Evolutionary conservation across 2,329 filamentous ascomycete species (phyloP).

Genomic region (Eutypa lata): DNA sequence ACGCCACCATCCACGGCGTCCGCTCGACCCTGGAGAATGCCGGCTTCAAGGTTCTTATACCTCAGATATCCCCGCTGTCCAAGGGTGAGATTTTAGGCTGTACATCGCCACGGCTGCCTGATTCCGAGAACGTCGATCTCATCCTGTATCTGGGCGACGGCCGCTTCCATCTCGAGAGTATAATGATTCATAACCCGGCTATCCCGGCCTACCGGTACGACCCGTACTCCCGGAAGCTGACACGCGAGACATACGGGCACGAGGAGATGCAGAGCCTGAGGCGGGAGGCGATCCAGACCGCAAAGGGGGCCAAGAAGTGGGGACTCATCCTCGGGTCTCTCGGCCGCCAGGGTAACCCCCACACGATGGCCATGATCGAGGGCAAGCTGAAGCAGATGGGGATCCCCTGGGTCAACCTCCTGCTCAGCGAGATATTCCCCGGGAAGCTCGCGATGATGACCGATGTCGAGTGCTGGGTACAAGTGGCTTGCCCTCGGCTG

Average conservation of each 20-base stretch:
- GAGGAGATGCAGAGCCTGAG: conserved; percentile 84
- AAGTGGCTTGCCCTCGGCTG: conserved; percentile 92
- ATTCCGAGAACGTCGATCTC: conserved; percentile 56
- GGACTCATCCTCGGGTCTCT: conserved; percentile 91
- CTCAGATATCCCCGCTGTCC: conserved; percentile 87
- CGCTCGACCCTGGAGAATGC: conserved; percentile 73
- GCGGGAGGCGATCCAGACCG: conserved; percentile 70
- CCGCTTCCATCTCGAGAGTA: conserved; percentile 77
- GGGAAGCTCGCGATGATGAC: conserved; percentile 90
- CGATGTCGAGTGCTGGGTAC: conserved; percentile 97
- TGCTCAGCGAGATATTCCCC: conserved; percentile 94
- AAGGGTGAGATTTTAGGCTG: conserved; percentile 98
- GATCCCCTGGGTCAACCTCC: conserved; percentile 78
- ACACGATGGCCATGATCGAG: conserved; percentile 87
- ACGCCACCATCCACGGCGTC: conserved; percentile 89
- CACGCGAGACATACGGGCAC: conserved; percentile 88
- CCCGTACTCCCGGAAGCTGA: conserved; percentile 88
- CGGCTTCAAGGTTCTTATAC: conserved; percentile 82
- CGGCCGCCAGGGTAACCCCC: conserved; percentile 90
- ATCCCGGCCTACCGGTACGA: conserved; percentile 95
- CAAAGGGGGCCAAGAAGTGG: conserved; percentile 81
- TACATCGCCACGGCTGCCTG: conserved; percentile 72
- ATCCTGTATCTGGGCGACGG: conserved; percentile 40
- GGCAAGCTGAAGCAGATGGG: conserved; percentile 66
- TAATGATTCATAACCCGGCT: conserved; percentile 96